These are phyloP conservation scores for Clonostachys byssicola DNA, from an alignment of 2,329 filamentous ascomycete species.

Conservation along the genomic window DNA sequence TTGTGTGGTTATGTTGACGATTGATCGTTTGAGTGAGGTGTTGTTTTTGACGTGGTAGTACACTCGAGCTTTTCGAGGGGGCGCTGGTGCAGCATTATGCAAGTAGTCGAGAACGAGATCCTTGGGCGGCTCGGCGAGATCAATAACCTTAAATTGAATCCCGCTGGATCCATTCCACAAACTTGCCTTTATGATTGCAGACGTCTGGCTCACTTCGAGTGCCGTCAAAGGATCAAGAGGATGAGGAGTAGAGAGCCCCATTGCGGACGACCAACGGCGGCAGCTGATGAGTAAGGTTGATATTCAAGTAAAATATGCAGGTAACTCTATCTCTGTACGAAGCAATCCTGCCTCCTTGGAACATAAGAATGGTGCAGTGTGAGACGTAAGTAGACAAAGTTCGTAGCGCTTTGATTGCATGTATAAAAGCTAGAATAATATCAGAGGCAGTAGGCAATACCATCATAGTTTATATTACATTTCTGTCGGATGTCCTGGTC, in stretches of 20 bases:
- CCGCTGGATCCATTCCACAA: background rate
- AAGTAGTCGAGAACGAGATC: background rate
- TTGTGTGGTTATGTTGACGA: slow-evolving; percentile 1
- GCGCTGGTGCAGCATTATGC: background rate
- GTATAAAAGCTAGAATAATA: no score
- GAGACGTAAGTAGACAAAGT: no score
- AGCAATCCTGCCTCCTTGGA: no score
- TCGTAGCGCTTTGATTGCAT: no score
- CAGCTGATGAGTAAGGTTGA: slow-evolving; percentile 16
- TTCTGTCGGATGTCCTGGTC: no score
- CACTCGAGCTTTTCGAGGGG: background rate
- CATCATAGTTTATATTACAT: no score
- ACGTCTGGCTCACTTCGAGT: background rate
- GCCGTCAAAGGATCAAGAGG: background rate
- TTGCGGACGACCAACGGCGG: slow-evolving; percentile 4
- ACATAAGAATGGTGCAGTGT: no score
- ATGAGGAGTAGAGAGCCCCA: background rate
- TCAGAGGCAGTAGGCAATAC: no score
- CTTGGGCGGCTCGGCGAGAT: slow-evolving; percentile 1
- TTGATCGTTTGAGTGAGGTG: background rate
- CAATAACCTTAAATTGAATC: background rate
- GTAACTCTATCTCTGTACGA: no score
- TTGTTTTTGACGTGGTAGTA: background rate
- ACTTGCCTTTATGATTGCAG: background rate
- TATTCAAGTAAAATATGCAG: no score